These are phyloP conservation scores for Phytophthora agathidicida DNA, from an alignment of 352 stramenopile species.

Conservation along the genomic window DNA sequence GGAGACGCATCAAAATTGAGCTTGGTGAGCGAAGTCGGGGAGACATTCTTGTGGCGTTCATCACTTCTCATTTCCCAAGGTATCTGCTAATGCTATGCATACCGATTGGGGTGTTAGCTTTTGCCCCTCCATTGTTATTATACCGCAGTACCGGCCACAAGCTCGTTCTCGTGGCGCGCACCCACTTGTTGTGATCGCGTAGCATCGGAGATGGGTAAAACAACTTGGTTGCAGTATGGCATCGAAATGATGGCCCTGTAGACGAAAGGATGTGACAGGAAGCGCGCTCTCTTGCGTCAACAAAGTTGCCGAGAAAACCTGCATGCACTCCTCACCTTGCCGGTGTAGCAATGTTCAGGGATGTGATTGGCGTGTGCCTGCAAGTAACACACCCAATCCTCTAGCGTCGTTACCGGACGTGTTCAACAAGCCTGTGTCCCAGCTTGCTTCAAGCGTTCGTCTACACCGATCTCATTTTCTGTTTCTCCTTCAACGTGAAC, in stretches of 20 bases:
- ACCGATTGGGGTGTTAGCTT: too few species aligned
- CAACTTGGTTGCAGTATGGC: constrained; percentile 6
- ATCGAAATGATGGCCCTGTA: constrained; percentile 18
- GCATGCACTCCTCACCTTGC: constrained; percentile 3
- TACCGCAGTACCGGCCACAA: too few species aligned
- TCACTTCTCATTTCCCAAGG: too few species aligned
- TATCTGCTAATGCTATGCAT: too few species aligned
- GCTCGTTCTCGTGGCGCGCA: constrained; percentile 2
- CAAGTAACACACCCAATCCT: constrained; percentile 20
- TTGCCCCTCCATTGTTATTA: too few species aligned
- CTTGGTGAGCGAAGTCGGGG: too few species aligned
- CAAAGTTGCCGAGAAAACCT: background rate
- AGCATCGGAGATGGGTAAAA: constrained; percentile 1
- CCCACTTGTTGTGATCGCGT: background rate
- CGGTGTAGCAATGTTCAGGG: constrained; percentile 6
- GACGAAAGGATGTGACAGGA: constrained; percentile 21
- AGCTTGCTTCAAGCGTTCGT: background rate
- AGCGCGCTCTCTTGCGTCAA: constrained; percentile 10
- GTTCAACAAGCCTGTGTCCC: constrained; percentile 7
- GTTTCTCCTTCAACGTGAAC: constrained; percentile 12
- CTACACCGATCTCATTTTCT: constrained; percentile 19
- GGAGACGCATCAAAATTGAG: too few species aligned
- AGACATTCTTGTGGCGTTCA: too few species aligned
- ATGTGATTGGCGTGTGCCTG: constrained; percentile 19
- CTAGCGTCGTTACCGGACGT: constrained; percentile 10